A percentile compares a stretch with the other conserved stretches of the same genome.
phyloP scores from a whole-genome alignment of 75 land plant genomes.

The Pinus albicaulis region DNA sequence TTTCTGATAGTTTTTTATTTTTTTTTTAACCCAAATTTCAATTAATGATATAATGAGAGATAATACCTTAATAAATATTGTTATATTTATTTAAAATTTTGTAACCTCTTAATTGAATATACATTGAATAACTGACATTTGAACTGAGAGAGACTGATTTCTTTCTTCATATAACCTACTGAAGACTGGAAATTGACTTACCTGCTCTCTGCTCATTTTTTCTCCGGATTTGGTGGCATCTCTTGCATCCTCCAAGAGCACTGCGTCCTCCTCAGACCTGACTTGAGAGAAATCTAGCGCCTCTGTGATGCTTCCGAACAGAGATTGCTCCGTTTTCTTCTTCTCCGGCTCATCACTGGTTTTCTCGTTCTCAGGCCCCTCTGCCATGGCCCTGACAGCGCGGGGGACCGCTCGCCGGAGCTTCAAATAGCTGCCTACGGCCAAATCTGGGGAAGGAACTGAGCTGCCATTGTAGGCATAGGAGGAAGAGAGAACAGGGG shows the following conservation, averaged over 20 bases:
- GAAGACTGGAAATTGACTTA: constrained; percentile 4
- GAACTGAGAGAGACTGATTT: no score
- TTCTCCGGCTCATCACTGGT: constrained; percentile 12
- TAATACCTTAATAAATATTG: no score
- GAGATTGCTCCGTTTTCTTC: constrained; percentile 41
- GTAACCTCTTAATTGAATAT: no score
- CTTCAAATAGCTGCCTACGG: background rate
- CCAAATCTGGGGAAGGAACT: background rate
- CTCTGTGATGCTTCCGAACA: constrained; percentile 66
- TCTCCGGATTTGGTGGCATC: constrained; percentile 59
- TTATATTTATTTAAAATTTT: no score
- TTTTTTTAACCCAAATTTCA: no score
- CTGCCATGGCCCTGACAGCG: constrained; percentile 5
- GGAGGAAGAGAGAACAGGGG: background rate
- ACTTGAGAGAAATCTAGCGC: constrained; percentile 78
- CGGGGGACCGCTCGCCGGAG: no score
- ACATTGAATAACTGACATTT: no score
- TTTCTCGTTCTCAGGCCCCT: constrained; percentile 12
- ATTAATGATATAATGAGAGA: no score
- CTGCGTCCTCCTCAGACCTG: constrained; percentile 73
- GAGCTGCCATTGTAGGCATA: background rate
- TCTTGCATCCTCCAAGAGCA: constrained; percentile 72
- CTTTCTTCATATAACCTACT: no score
- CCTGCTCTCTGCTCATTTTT: constrained; percentile 84
- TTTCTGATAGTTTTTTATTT: no score